A percentile compares a stretch with the other conserved stretches of the same genome.
Evolutionary conservation across 768 basidiomycete genomes (phyloP).

Genomic region (Boletus vinaceobasis): DNA sequence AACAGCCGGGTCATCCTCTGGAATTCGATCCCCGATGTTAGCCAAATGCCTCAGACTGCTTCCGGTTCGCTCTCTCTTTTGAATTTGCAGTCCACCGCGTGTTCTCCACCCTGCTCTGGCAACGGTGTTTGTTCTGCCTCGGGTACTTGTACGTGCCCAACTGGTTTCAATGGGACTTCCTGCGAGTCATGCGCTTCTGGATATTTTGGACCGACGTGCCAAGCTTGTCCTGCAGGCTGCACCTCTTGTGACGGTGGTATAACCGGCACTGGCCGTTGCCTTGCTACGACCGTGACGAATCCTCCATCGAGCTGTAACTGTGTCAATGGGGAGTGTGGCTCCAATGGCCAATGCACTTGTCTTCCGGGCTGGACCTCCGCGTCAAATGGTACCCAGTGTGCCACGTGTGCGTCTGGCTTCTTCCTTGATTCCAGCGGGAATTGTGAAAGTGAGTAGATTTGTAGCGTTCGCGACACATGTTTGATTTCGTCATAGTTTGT

Average conservation of each 20-base stretch:
- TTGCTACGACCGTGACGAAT: conserved; percentile 46
- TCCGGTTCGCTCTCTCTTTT: conserved; percentile 55
- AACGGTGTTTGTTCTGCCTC: conserved; percentile 67
- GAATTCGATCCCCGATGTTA: conserved; percentile 73
- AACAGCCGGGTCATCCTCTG: conserved; percentile 66
- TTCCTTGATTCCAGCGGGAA: conserved; percentile 68
- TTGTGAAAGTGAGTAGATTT: conserved; percentile 54
- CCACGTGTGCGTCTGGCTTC: conserved; percentile 71
- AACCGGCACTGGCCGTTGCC: conserved; percentile 71
- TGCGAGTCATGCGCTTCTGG: conserved; percentile 77
- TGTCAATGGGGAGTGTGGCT: conserved; percentile 71
- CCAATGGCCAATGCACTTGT: conserved; percentile 70
- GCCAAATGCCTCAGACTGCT: conserved; percentile 56
- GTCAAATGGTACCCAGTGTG: conserved; percentile 72
- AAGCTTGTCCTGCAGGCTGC: conserved; percentile 68
- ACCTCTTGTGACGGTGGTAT: conserved; percentile 74
- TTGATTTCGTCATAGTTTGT: conserved; percentile 49
- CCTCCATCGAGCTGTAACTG: conserved; percentile 74
- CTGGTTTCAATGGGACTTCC: conserved; percentile 72
- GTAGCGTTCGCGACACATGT: neutral
- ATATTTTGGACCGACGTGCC: conserved; percentile 73
- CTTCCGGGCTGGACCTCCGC: conserved; percentile 72
- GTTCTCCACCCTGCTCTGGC: conserved; percentile 73
- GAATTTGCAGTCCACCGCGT: conserved; percentile 69
- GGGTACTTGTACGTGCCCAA: conserved; percentile 67